phyloP scores from a whole-genome alignment of 2,329 filamentous ascomycete species.

The Colletotrichum sp. region DNA sequence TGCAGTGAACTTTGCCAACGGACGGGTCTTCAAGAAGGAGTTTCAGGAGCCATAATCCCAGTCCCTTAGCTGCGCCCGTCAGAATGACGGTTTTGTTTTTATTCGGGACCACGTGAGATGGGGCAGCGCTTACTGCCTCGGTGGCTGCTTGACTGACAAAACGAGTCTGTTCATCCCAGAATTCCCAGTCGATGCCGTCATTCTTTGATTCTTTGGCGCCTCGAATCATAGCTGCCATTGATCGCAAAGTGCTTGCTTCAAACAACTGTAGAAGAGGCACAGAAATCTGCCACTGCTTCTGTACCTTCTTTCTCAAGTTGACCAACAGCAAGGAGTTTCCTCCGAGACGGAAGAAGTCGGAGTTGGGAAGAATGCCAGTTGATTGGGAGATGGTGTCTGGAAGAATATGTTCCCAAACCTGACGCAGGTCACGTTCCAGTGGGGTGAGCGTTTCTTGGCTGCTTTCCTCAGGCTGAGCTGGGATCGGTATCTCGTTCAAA shows the following conservation, averaged over 20 bases:
- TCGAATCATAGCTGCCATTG: slow-evolving; percentile 41
- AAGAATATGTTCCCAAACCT: slow-evolving; percentile 25
- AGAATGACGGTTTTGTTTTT: slow-evolving; percentile 30
- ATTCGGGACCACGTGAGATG: neutral
- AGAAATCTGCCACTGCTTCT: slow-evolving; percentile 30
- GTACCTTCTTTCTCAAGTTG: slow-evolving; percentile 39
- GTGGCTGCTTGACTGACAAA: neutral
- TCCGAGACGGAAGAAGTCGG: slow-evolving; percentile 47
- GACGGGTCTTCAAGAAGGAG: slow-evolving; percentile 33
- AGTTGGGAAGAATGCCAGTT: slow-evolving; percentile 13
- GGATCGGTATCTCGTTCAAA: slow-evolving; percentile 27
- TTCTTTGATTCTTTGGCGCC: neutral
- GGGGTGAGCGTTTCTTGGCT: neutral
- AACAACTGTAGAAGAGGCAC: slow-evolving; percentile 42
- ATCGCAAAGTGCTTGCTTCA: slow-evolving; percentile 36
- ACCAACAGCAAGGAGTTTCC: slow-evolving; percentile 47
- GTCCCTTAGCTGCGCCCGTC: slow-evolving; percentile 45
- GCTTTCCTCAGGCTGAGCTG: neutral
- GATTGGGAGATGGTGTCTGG: slow-evolving; percentile 24
- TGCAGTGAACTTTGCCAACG: slow-evolving; percentile 45
- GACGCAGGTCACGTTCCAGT: neutral
- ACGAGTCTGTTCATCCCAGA: slow-evolving; percentile 32
- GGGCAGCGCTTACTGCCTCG: neutral
- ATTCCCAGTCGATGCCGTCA: slow-evolving; percentile 18
- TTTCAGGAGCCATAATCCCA: slow-evolving; percentile 42